Evolutionary conservation across 306 rosid genomes (phyloP).

Genomic region (Phaseolus lunatus): DNA sequence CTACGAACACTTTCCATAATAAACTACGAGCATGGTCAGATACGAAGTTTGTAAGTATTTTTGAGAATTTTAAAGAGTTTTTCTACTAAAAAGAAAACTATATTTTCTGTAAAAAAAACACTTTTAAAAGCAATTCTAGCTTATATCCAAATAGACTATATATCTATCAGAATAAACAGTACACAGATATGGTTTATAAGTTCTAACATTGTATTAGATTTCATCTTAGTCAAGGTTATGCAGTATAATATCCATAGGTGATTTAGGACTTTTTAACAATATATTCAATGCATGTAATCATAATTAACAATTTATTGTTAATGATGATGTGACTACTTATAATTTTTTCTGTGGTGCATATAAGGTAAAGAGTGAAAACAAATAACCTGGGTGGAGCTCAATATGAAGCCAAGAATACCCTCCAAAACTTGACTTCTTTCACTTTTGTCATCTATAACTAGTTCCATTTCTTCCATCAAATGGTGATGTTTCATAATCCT

Average conservation of each 20-base stretch:
- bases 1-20: too few species aligned
- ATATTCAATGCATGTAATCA: neutral
- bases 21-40: too few species aligned
- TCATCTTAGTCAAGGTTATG: too few species aligned
- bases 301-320: neutral
- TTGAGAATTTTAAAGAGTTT: too few species aligned
- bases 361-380: neutral
- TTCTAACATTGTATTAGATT: too few species aligned
- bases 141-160: too few species aligned
- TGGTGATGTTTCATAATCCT: conserved; percentile 72
- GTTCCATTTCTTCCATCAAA: conserved; percentile 80
- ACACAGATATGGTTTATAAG: too few species aligned
- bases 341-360: neutral
- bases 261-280: neutral
- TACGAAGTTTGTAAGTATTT: too few species aligned
- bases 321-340: neutral
- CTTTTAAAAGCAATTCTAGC: too few species aligned
- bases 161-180: too few species aligned
- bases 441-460: conserved; percentile 60
- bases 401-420: conserved; percentile 71
- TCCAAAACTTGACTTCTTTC: conserved; percentile 72
- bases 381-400: conserved; percentile 77
- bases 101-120: too few species aligned
- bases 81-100: too few species aligned
- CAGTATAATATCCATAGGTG: neutral